These are phyloP conservation scores for Fusarium nodosum DNA, from an alignment of 2,329 filamentous ascomycete species.

Conservation along the genomic window DNA sequence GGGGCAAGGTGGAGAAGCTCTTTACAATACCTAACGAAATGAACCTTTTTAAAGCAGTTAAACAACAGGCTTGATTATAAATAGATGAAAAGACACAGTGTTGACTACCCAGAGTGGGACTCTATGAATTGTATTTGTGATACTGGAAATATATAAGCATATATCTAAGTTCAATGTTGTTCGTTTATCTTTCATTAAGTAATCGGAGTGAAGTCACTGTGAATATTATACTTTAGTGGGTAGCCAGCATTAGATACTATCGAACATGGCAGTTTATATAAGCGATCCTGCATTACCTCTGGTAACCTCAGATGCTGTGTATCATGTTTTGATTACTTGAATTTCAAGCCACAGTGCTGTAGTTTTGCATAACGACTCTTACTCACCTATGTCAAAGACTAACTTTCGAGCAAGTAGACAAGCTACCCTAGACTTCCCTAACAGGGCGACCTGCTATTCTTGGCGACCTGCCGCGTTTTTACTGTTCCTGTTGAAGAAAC, in stretches of 20 bases:
- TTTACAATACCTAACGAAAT: not conserved
- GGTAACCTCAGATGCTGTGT: no score
- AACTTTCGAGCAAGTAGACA: not conserved
- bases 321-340: not conserved
- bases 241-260: not conserved
- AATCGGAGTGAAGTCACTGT: not conserved
- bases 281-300: not conserved
- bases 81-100: not conserved
- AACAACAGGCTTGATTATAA: not conserved
- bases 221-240: not conserved
- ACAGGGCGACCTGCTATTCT: slow-evolving; percentile 1
- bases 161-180: not conserved
- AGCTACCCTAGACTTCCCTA: slow-evolving; percentile 31
- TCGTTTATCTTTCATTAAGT: no score
- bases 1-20: slow-evolving; percentile 25
- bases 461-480: not conserved
- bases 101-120: not conserved
- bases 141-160: not conserved
- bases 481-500: slow-evolving; percentile 22
- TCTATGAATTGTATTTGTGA: no score
- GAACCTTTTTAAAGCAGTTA: not conserved
- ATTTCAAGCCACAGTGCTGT: not conserved
- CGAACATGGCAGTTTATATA: not conserved
- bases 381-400: not conserved
- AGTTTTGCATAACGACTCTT: not conserved